A percentile compares a stretch with the other conserved stretches of the same genome.
These are phyloP conservation scores for Rhizoctonia solani DNA, from an alignment of 1,284 basidiomycete species.

Conservation along the genomic window DNA sequence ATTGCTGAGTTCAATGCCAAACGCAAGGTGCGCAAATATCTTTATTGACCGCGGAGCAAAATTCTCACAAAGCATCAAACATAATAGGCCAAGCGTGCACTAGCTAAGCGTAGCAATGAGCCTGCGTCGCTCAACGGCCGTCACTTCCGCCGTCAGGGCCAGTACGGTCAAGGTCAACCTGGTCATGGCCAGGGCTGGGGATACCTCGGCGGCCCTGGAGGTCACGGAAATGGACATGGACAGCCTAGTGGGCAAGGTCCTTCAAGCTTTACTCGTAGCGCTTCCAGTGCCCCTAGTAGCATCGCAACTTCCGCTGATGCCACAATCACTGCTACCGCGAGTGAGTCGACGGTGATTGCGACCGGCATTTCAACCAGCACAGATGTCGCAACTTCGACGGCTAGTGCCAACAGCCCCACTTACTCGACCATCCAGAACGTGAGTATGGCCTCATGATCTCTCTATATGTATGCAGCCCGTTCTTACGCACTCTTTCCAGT, in stretches of 20 bases:
- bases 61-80: neutral
- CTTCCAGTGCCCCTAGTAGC: neutral
- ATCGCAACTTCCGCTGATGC: neutral
- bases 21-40: conserved; percentile 12
- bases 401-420: neutral
- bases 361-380: neutral
- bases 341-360: neutral
- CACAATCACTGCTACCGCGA: neutral
- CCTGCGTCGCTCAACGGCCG: neutral
- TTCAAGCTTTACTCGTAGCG: too few relatives aligned
- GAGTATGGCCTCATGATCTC: neutral
- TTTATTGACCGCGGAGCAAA: neutral
- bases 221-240: too few relatives aligned
- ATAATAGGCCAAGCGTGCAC: neutral
- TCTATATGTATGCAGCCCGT: neutral
- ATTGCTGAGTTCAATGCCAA: conserved; percentile 34
- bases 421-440: conserved; percentile 3
- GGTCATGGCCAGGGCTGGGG: neutral
- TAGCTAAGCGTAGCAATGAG: neutral
- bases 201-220: too few relatives aligned
- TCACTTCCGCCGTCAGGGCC: neutral
- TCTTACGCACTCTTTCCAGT: conserved; percentile 16
- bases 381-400: neutral
- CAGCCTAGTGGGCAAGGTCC: too few relatives aligned
- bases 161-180: neutral